phyloP scores from a whole-genome alignment of 192 early-diverging fungal species.

The Backusella tuberculispora region DNA sequence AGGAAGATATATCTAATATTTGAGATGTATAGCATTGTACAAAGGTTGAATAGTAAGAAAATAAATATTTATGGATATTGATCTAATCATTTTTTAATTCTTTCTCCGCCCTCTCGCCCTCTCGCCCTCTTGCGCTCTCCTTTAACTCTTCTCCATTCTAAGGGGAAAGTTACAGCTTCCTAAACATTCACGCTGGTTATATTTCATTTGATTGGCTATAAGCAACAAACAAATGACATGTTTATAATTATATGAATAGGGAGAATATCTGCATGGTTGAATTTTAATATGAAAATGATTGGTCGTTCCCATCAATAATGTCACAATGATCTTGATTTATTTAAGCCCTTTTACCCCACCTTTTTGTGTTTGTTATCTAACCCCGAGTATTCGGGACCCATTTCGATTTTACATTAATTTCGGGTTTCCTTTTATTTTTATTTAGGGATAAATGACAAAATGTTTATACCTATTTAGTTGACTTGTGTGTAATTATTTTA shows the following conservation, averaged over 20 bases:
- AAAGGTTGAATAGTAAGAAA: background rate
- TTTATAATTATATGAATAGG: constrained; percentile 2
- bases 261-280: background rate
- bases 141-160: background rate
- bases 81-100: background rate
- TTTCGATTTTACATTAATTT: background rate
- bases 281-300: constrained; percentile 8
- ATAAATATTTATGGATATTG: background rate
- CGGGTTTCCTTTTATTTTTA: background rate
- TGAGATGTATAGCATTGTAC: background rate
- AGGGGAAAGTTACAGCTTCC: background rate
- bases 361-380: background rate
- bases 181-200: background rate
- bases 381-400: background rate
- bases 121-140: background rate
- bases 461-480: background rate
- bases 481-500: background rate
- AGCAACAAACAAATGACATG: background rate
- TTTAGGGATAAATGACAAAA: background rate
- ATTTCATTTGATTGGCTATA: background rate
- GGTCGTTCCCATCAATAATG: background rate
- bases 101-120: background rate
- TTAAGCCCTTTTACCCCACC: constrained; percentile 10
- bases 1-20: background rate
- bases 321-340: background rate